phyloP scores from a whole-genome alignment of 192 early-diverging fungal species.

The Neocallimastix lanati region DNA sequence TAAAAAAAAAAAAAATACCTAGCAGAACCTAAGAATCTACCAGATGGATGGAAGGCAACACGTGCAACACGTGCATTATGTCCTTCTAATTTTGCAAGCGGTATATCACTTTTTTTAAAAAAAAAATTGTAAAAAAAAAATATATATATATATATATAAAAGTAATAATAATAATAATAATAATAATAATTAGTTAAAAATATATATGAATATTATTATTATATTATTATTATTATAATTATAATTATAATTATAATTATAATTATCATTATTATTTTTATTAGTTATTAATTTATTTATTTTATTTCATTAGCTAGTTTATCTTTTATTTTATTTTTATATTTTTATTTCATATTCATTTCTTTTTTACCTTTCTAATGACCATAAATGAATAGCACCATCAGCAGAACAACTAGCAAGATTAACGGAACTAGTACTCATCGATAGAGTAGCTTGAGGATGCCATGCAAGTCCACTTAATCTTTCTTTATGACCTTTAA shows the following conservation, averaged over 20 bases:
- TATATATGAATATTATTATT: too few relatives aligned
- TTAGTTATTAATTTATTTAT: too few relatives aligned
- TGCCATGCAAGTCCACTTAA: slow-evolving; percentile 81
- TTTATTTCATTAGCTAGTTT: too few relatives aligned
- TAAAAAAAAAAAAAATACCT: too few relatives aligned
- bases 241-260: too few relatives aligned
- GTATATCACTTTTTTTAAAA: slow-evolving; percentile 41
- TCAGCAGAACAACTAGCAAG: slow-evolving; percentile 75
- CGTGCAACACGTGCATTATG: slow-evolving; percentile 68
- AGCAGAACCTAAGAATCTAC: slow-evolving; percentile 55
- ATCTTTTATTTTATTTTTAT: too few relatives aligned
- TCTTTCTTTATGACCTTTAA: slow-evolving; percentile 69
- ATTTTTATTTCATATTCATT: too few relatives aligned
- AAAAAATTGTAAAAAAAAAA: not conserved
- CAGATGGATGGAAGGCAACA: slow-evolving; percentile 80
- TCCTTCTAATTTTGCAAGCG: slow-evolving; percentile 57
- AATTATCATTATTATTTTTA: too few relatives aligned
- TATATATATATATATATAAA: too few relatives aligned
- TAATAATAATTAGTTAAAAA: too few relatives aligned
- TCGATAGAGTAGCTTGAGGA: slow-evolving; percentile 47
- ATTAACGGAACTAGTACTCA: slow-evolving; percentile 37
- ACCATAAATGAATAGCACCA: slow-evolving; percentile 62
- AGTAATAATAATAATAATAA: not conserved
- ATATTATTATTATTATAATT: too few relatives aligned
- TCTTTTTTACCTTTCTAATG: slow-evolving; percentile 38